Evolutionary conservation across 2,329 filamentous ascomycete species (phyloP).

Genomic region (Diplocarpon mali): DNA sequence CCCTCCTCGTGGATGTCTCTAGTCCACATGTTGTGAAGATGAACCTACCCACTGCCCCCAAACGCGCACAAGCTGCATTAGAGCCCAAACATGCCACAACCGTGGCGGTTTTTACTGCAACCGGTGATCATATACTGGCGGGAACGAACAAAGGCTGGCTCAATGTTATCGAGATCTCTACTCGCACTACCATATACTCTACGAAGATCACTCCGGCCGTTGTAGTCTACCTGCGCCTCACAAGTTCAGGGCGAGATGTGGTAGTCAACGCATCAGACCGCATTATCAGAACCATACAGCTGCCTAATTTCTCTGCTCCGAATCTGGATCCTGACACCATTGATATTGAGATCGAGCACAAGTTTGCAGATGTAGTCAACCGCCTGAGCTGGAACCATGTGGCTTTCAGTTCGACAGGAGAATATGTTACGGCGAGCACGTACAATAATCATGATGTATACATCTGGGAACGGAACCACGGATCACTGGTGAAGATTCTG

Average conservation of each 20-base stretch:
- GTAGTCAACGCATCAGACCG: conserved; percentile 91
- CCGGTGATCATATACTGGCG: conserved; percentile 79
- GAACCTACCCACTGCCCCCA: conserved; percentile 70
- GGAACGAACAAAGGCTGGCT: conserved; percentile 94
- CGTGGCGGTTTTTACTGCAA: conserved; percentile 75
- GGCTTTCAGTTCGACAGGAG: conserved; percentile 84
- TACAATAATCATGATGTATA: conserved; percentile 99
- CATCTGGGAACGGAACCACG: conserved; percentile 91
- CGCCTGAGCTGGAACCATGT: conserved; percentile 94
- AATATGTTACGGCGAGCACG: conserved; percentile 92
- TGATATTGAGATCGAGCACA: conserved; percentile 86
- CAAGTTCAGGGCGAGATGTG: conserved; percentile 72
- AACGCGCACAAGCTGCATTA: conserved; percentile 66
- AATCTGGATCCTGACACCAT: conserved; percentile 76
- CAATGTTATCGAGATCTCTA: conserved; percentile 82
- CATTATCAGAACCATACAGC: conserved; percentile 82
- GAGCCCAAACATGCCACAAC: conserved; percentile 94
- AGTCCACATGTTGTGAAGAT: conserved; percentile 61
- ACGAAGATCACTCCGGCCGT: conserved; percentile 79
- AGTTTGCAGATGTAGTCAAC: conserved; percentile 97
- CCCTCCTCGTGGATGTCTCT: conserved; percentile 73
- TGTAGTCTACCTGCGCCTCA: conserved; percentile 78
- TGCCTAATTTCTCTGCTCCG: conserved; percentile 62
- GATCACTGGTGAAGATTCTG: conserved; percentile 89
- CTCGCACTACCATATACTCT: conserved; percentile 76